Conservation (phyloP, 2,329 filamentous ascomycete species). For the Fusarium chuoi region DNA sequence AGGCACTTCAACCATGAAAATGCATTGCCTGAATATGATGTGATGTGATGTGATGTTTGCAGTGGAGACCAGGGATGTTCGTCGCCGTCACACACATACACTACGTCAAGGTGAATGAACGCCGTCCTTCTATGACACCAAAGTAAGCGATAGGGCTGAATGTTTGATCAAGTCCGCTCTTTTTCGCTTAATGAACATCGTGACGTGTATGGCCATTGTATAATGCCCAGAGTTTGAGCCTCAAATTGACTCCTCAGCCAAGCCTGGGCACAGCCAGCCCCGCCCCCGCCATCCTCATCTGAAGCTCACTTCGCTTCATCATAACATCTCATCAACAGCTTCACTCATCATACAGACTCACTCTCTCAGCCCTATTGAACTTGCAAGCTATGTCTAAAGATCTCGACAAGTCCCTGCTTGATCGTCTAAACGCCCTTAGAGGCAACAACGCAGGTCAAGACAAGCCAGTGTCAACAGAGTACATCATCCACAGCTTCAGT, state of each 20-base stretch:
- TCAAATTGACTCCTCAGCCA: not conserved
- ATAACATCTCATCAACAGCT: conserved; percentile 7
- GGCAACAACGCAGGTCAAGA: conserved; percentile 49
- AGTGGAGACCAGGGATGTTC: not conserved
- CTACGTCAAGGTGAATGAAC: too few relatives aligned
- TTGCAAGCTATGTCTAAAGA: conserved; percentile 46
- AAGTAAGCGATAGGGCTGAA: not conserved
- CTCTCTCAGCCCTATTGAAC: rapidly evolving
- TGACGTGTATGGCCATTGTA: not conserved
- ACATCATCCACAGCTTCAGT: conserved; percentile 38
- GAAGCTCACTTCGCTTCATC: conserved; percentile 9
- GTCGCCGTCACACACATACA: not conserved
- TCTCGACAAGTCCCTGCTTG: conserved; percentile 60
- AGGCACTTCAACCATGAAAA: not conserved
- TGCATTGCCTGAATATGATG: not conserved
- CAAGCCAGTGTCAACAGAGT: conserved; percentile 54
- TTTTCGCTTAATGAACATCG: not conserved
- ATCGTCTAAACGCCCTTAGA: conserved; percentile 64
- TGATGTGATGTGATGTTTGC: not conserved
- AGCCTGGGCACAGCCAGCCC: conserved; percentile 20
- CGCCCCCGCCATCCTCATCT: conserved; percentile 28
- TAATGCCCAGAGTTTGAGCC: not conserved
- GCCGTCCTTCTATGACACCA: not conserved
- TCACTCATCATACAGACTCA: not conserved
- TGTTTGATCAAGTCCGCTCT: not conserved